These are phyloP conservation scores for Hypsizygus marmoreus DNA, from an alignment of 768 basidiomycete genomes.

Conservation along the genomic window DNA sequence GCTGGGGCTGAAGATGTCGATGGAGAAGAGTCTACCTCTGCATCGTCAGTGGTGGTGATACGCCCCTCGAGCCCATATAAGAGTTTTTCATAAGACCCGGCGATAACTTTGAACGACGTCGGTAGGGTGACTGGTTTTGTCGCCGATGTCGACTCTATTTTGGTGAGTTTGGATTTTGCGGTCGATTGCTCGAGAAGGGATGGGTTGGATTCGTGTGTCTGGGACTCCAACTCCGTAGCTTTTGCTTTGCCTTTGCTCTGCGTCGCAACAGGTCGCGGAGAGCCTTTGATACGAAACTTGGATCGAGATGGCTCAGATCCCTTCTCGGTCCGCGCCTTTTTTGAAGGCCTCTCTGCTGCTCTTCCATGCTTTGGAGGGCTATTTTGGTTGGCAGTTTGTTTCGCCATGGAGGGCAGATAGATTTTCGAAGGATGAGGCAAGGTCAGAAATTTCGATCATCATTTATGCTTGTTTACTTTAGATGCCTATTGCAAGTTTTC, in stretches of 20 bases:
- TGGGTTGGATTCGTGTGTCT: slow-evolving; percentile 15
- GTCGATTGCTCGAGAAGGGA: slow-evolving; percentile 8
- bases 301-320: no score
- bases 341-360: no score
- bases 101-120: slow-evolving; percentile 79
- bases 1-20: background rate
- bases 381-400: no score
- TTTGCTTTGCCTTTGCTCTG: slow-evolving; percentile 8
- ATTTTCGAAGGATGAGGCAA: no score
- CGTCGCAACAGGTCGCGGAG: background rate
- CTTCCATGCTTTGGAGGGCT: no score
- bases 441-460: no score
- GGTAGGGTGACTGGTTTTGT: slow-evolving; percentile 35
- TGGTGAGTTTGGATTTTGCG: slow-evolving; percentile 20
- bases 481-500: no score
- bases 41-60: slow-evolving; percentile 35
- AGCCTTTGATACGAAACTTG: no score
- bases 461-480: no score
- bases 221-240: background rate
- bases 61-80: slow-evolving; percentile 86
- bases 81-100: slow-evolving; percentile 95
- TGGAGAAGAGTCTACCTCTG: slow-evolving; percentile 28
- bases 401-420: no score
- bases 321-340: no score
- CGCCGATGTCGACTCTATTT: no score